phyloP scores from a whole-genome alignment of 352 stramenopile genomes.

The Blastocystis hominis region DNA sequence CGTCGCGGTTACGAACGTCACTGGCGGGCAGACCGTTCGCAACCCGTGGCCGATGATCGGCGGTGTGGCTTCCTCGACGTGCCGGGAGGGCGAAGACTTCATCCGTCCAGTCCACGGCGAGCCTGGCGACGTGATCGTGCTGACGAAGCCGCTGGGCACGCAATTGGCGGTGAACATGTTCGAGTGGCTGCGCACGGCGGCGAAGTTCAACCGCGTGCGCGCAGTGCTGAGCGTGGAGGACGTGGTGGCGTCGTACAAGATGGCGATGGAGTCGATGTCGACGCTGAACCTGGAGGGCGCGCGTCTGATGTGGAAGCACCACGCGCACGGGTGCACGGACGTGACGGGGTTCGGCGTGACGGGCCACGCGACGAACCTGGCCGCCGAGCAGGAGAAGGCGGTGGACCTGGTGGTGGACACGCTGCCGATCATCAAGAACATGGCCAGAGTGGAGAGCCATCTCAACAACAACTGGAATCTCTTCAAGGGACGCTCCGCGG shows the following conservation, averaged over 20 bases:
- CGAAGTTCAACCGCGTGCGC: constrained; percentile 71
- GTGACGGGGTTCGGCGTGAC: constrained; percentile 87
- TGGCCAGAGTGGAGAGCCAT: constrained; percentile 71
- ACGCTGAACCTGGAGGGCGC: constrained; percentile 80
- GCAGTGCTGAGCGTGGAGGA: constrained; percentile 67
- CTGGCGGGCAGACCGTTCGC: constrained; percentile 84
- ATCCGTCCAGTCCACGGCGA: constrained; percentile 78
- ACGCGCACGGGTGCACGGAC: constrained; percentile 81
- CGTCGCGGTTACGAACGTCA: constrained; percentile 76
- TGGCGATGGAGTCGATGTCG: constrained; percentile 82
- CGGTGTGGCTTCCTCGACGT: constrained; percentile 75
- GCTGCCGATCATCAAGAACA: constrained; percentile 80
- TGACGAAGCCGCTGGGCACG: constrained; percentile 85
- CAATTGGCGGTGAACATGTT: constrained; percentile 68
- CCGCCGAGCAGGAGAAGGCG: constrained; percentile 75
- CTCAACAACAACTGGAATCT: constrained; percentile 82
- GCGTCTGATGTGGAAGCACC: constrained; percentile 80
- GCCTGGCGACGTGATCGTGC: constrained; percentile 77
- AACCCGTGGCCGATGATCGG: constrained; percentile 89
- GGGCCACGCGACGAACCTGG: constrained; percentile 81
- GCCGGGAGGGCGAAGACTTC: constrained; percentile 67
- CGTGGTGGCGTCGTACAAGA: constrained; percentile 77
- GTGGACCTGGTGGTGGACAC: constrained; percentile 82
- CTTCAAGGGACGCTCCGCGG: constrained; percentile 77
- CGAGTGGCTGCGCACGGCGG: constrained; percentile 61